Evolutionary conservation across 169 alveolate genomes (phyloP), one percentile per base, ranked within the genome.

Genomic region (Eimeria tenella): DNA sequence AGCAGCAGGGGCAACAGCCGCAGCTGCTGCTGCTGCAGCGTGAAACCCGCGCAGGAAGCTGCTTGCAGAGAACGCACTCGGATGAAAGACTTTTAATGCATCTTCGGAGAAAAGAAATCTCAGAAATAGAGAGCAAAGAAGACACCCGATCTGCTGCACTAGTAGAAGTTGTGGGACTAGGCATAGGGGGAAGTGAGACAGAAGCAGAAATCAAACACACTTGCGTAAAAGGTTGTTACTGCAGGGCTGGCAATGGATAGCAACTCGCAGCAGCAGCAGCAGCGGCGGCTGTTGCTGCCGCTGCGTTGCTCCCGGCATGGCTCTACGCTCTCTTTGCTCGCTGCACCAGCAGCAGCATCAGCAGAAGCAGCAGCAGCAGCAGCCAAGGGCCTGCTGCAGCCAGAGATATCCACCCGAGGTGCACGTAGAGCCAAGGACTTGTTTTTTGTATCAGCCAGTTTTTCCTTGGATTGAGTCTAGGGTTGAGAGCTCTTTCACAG

Each of bases 111-210:
- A 58, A 58, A 17, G 19, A 58, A 58, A 31, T 31, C 42, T 2
- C 42, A 58, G 19, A 58, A 10, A 58, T 11, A 17, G 4, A 23
- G 55, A 10, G 3, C 31, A 15, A 17, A n/a, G 77, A 17, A 68
- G 77, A n/a, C 23, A 1, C 58, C 58, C 84, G 6, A 23, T 7
- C n/a, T 8, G 58, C 84, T 9, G 79, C 15, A 70, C 3, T 11
- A 11, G 58, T 74, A 11, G 84, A 74, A 42, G 58, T 74, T 9
- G 84, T 74, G 53, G 84, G 84, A 5, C 13, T 74, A 55, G 79
- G 23, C 7, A 10, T 70, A 10, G 84, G 84, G n/a, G 53, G 21
- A 8, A 55, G 58, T 9, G 84, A 74, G 53, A 13, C 84, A 74
- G 84, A 74, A 55, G 58, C 58, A 49, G 84, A 74, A 21, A 19